Base-by-base conservation (phyloP, 2,329 filamentous ascomycete genomes). In the Endocalyx cinctus region DNA sequence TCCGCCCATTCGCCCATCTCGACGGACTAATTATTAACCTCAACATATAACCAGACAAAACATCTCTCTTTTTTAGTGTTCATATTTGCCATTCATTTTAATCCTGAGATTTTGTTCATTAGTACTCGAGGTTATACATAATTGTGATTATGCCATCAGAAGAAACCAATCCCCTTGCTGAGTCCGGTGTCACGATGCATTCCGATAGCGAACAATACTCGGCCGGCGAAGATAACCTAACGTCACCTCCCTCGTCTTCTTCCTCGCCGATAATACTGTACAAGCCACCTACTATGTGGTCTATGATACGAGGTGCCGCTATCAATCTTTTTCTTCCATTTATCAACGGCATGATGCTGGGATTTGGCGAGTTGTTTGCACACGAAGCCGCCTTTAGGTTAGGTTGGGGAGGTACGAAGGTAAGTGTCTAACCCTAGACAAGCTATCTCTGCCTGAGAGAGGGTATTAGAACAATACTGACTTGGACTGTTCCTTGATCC, bases 301-400 rank as follows among this genome's bases (percentile, higher is more conserved):
- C 85, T 8, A 61, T 98, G 42, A 47, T 96, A 34, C 79, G 90
- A 35, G 87, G 92, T 23, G 87, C 88, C 12, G 88, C 89, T 5
- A 98, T 98, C 64, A 98, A 98, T 59, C 69, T 98, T n/a, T 53
- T 98, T 2, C 66, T 98, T 14, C 92, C 92, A 0, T 98, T 98
- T 54, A 79, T 98, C 55, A 98, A 98, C 64, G 92, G 92, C 29
- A 77, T 98, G 70, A 98, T 98, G 92, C 66, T 98, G 53, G 92
- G 92, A 3, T 96, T 98, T 55, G 92, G 92, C 48, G 92, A 98
- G 66, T 66, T 98, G 32, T 90, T 98, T 61, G 92, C 92, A 34
- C 92, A 98, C 57, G 92, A 98, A 67, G 83, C 87, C 31, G 92
- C 92, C 2, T 98, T 90, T 57, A 72, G 90, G 52, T 67, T 97